phyloP scores from a whole-genome alignment of 2,329 filamentous ascomycete genomes.

The Botrytis pseudocinerea region DNA sequence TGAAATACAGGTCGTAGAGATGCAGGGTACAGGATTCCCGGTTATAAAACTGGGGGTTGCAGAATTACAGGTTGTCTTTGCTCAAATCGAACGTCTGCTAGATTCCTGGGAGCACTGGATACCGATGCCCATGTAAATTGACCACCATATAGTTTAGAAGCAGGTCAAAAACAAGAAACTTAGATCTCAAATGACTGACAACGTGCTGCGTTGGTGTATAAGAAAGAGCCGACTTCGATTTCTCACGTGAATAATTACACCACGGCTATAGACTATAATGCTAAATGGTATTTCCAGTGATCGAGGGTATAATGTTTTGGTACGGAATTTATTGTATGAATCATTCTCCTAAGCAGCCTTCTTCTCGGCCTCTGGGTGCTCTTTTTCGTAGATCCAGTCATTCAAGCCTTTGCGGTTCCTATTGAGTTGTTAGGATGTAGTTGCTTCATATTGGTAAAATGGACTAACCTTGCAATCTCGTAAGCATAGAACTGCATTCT shows the following conservation, averaged over 20 bases:
- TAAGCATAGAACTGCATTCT: conserved; percentile 82
- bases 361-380: conserved; percentile 55
- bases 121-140: neutral
- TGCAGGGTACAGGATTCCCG: neutral
- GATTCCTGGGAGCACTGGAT: neutral
- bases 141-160: neutral
- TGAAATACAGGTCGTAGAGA: neutral
- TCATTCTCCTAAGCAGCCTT: conserved; percentile 23
- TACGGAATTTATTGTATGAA: neutral
- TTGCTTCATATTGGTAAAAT: neutral
- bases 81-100: neutral
- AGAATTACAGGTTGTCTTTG: neutral
- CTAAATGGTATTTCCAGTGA: neutral
- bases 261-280: neutral
- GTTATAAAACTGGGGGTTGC: neutral
- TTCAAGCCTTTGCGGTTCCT: conserved; percentile 84
- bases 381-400: conserved; percentile 93
- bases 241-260: neutral
- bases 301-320: neutral
- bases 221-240: neutral
- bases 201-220: neutral
- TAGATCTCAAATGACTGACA: neutral
- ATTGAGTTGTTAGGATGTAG: neutral
- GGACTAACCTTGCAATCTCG: conserved; percentile 57
- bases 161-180: neutral